Base-by-base conservation (phyloP, 495 filamentous ascomycete species). In the Tuber indicum region DNA sequence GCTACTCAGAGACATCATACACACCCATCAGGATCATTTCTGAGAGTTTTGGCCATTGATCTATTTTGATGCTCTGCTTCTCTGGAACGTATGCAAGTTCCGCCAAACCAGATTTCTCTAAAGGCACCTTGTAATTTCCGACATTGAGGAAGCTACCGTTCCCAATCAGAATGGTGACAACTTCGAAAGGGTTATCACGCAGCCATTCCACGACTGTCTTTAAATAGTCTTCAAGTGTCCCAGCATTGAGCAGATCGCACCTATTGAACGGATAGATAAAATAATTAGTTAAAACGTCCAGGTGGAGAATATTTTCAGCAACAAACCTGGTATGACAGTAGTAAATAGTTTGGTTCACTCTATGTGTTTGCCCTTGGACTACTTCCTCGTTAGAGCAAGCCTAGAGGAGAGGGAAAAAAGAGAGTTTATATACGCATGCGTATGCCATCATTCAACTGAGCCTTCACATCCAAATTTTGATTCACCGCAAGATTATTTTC, bases 131-230 rank as follows among this genome's bases (percentile, higher is more conserved):
- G 83, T 89, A 94, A 73, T 90, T 88, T 23, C 83, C 85, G 23
- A 92, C 89, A 26, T 85, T 81, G 26, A 90, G 87, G 73, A 86
- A 91, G 85, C 96, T 93, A 77, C 88, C 90, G 84, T 98, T 98
- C 23, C 91, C 93, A 71, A 98, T 88, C 10, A 98, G 86, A 73
- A 97, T 89, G 8, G 94, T 97, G n/a, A 98, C 89, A 6, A 97
- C 91, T 78, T 98, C 94, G 84, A 93, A 96, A 0, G 93, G 94
- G 80, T 98, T 90, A 2, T 84, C 82, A 9, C 86, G 85, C 26
- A 98, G 89, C 95, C 95, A 98, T 70, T 84, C 80, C 72, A 86
- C 87, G 36, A 98, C 91, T 14, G 85, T 86, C 1, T 85, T 86
- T 58, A 98, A 89, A 85, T 94, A 96, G 45, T 88, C 86, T 74